Base-by-base conservation (phyloP, 306 rosid genomes). In the Mimosa bimucronata region DNA sequence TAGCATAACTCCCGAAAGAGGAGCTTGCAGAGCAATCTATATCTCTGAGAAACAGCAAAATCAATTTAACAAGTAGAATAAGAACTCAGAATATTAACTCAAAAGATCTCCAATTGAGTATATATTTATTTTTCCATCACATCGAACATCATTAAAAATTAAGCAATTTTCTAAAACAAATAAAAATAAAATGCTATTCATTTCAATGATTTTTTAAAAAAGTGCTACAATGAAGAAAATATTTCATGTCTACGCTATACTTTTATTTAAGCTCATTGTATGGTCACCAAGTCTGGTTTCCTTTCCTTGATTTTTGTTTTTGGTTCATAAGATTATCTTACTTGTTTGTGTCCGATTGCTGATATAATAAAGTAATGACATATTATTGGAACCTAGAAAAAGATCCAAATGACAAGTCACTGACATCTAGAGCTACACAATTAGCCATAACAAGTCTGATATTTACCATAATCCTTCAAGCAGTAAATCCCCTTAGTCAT, bases 21-120 rank as follows among this genome's bases (percentile, higher is more conserved):
- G 87, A 84, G 45, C 84, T 84, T 66, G 86, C 58, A 46, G 97
- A 87, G 81, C 96, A 89, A 72, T 93, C 93, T 86, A 87, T 83
- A 69, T 92, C 99, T 86, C 99, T 95, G 79, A 8, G 55, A 74
- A 66, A 42, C 71, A 55, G 38, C 52, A 44, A 61, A 9, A 74
- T 58, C 45, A 58, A 67, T 45, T 69, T 48, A 21, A 18, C 40
- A 6, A 80, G 75, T 52, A 57, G 53, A 82, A 52, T 41, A 25
- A 55, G 64, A 55, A 25, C 38, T 70, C 42, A 42, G 34, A 37
- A 73, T 37, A 71, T 29, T 29, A 18, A 42, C 34, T 7, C 45
- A 29, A 42, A 57, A 66, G 8, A 28, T 80, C 66, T 31, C 52
- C 42, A 60, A 65, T 55, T 29, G 18, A 71, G 75, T n/a, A 71